Base-by-base conservation (phyloP, 139 green algal species). In the Ulvella scutata region DNA sequence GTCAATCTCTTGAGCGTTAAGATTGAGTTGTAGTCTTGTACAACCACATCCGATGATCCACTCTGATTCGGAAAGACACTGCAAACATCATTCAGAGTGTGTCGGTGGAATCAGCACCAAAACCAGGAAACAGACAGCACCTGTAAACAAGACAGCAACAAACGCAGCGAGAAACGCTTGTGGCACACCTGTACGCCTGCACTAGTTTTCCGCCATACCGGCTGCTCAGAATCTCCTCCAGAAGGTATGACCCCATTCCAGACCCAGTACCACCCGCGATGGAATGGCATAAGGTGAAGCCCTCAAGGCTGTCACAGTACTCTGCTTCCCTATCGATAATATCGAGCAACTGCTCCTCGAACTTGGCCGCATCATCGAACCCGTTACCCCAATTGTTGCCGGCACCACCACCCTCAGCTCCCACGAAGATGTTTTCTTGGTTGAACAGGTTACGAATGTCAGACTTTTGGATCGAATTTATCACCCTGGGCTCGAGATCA, bases 241-340 rank as follows among this genome's bases (percentile, higher is more conserved):
- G 87, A 78, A 99, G 82, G 81, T 96, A 99, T 26, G 88, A 96
- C 17, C 95, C 95, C 92, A 99, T 96, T 75, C 95, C 95, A 2
- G 86, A 93, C 43, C 91, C 91, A 4, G 95, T 99, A 37, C 95
- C 95, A 28, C 95, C 95, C 3, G 95, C 95, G 73, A 99, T 98
- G 72, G 88, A 96, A 87, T 99, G 95, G 79, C 87, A 94, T 62
- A 99, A 79, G 1, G 91, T 92, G 85, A 99, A 99, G 23, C 94
- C 95, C 78, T 99, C 95, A 33, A 99, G 85, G 76, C 81, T 92
- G 83, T 99, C 95, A 76, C 87, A 93, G 74, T 96, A 97, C 39
- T 98, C 95, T 3, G 92, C 94, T 83, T 99, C 95, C 21, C 95
- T 87, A 78, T 99, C 90, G 20, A 99, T 97, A 94, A 99, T 99